Percentiles rank a stretch among this genome's conserved stretches.
Conservation (phyloP, 495 filamentous ascomycete species). For the Zalerion maritima region DNA sequence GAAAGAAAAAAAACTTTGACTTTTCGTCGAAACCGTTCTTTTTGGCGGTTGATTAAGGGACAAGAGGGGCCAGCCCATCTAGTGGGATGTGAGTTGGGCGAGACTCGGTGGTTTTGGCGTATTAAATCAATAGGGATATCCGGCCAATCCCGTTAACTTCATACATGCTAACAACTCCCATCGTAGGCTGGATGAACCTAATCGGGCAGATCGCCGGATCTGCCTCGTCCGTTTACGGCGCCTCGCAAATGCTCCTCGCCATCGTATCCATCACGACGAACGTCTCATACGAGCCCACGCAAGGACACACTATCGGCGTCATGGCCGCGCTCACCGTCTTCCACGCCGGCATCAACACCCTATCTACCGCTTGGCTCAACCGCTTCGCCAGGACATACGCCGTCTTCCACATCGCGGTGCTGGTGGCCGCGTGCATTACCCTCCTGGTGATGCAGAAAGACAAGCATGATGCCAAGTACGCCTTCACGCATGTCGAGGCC, state of each 20-base stretch:
- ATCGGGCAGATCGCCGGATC: constrained; percentile 50
- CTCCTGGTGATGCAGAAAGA: constrained; percentile 43
- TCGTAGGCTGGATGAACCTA: constrained; percentile 52
- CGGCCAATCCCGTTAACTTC: not conserved
- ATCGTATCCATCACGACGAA: constrained; percentile 46
- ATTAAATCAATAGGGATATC: constrained; percentile 20
- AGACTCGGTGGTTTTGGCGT: too few species aligned
- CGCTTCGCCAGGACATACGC: constrained; percentile 50
- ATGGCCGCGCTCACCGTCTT: constrained; percentile 44
- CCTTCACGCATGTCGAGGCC: constrained; percentile 47
- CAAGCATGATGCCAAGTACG: constrained; percentile 44
- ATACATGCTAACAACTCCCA: not conserved
- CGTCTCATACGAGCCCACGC: constrained; percentile 39
- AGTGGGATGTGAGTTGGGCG: too few species aligned
- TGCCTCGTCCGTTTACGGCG: constrained; percentile 52
- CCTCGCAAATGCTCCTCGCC: constrained; percentile 52
- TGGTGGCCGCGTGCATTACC: constrained; percentile 42
- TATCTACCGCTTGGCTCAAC: constrained; percentile 49
- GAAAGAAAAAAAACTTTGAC: too few species aligned
- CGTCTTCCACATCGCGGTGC: constrained; percentile 47
- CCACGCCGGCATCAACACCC: constrained; percentile 41
- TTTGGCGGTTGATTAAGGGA: too few species aligned
- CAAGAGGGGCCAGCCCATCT: too few species aligned
- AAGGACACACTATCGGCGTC: constrained; percentile 38
- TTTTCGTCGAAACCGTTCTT: too few species aligned